Conservation (phyloP, 2,329 filamentous ascomycete genomes). For the Acrodontium crateriforme region DNA sequence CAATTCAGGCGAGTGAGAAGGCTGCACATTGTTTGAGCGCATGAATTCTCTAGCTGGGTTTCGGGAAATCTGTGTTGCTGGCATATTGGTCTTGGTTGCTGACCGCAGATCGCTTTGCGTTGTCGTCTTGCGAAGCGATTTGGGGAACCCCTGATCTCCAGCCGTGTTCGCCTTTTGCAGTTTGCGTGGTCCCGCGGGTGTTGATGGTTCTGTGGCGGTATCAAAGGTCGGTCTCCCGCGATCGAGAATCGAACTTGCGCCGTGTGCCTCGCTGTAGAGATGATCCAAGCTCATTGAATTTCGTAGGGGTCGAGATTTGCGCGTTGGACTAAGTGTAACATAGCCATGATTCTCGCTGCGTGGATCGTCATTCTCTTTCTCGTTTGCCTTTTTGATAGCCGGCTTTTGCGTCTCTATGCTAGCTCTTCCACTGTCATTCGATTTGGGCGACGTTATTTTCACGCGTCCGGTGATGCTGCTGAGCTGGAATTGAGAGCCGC, state of each 20-base stretch:
- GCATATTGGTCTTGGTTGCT: slow-evolving; percentile 9
- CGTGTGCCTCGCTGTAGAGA: slow-evolving; percentile 34
- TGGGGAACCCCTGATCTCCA: slow-evolving; percentile 10
- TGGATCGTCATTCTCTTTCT: slow-evolving; percentile 3
- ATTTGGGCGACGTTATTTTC: slow-evolving; percentile 6
- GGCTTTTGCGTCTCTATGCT: slow-evolving; percentile 11
- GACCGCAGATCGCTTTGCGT: slow-evolving; percentile 19
- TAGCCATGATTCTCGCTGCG: slow-evolving; percentile 16
- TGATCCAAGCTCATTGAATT: slow-evolving; percentile 67
- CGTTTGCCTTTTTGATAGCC: background rate
- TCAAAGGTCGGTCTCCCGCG: slow-evolving; percentile 45
- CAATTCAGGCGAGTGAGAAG: background rate
- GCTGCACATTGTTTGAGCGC: slow-evolving; percentile 29
- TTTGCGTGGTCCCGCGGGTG: slow-evolving; percentile 63
- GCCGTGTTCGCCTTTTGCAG: slow-evolving; percentile 25
- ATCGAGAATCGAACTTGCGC: slow-evolving; percentile 28
- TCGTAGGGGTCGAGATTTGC: too few species aligned
- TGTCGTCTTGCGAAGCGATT: slow-evolving; percentile 16
- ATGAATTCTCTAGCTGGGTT: slow-evolving; percentile 36
- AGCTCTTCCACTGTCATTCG: slow-evolving; percentile 6
- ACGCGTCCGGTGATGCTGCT: slow-evolving; percentile 6
- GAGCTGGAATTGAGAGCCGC: slow-evolving; percentile 52
- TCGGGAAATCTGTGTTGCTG: slow-evolving; percentile 28
- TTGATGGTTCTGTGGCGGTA: slow-evolving; percentile 71
- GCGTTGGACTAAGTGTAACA: too few species aligned